phyloP scores from a whole-genome alignment of 163 green algal genomes.

The Volvox carteri region DNA sequence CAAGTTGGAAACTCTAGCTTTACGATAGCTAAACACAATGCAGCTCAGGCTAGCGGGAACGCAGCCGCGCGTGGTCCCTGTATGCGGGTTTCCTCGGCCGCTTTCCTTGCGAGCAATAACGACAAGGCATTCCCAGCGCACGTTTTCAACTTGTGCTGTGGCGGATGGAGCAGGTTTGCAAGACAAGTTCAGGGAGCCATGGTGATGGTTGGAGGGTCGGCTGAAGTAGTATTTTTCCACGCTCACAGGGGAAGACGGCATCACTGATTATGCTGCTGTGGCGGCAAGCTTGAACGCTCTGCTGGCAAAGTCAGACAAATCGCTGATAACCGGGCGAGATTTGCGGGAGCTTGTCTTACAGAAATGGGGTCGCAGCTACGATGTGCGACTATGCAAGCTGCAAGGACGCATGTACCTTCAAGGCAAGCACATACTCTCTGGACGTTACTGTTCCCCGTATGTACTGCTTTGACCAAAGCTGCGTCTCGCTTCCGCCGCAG shows the following conservation, averaged over 20 bases:
- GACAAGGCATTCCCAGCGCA: neutral
- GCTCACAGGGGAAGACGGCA: slow-evolving; percentile 18
- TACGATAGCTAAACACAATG: neutral
- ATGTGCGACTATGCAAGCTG: slow-evolving; percentile 73
- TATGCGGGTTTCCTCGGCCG: neutral
- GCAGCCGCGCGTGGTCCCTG: neutral
- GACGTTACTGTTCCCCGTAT: too few species aligned
- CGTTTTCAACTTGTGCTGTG: neutral
- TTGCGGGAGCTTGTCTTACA: slow-evolving; percentile 52
- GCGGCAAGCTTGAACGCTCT: slow-evolving; percentile 46
- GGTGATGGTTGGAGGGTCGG: slow-evolving; percentile 13
- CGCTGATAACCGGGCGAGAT: slow-evolving; percentile 50
- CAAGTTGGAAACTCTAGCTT: too few species aligned
- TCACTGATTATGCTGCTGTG: slow-evolving; percentile 43
- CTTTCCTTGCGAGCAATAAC: neutral
- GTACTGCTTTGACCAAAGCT: too few species aligned
- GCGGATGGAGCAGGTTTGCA: neutral
- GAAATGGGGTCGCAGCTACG: slow-evolving; percentile 81
- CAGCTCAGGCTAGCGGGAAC: neutral
- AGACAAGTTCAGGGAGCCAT: too few species aligned
- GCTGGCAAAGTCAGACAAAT: slow-evolving; percentile 2
- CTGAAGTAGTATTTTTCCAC: neutral
- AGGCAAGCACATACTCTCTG: slow-evolving; percentile 15
- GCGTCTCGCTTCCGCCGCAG: slow-evolving; percentile 23
- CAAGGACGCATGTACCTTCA: slow-evolving; percentile 78